phyloP scores from a whole-genome alignment of 495 filamentous ascomycete genomes.

The Xylaria longipes region DNA sequence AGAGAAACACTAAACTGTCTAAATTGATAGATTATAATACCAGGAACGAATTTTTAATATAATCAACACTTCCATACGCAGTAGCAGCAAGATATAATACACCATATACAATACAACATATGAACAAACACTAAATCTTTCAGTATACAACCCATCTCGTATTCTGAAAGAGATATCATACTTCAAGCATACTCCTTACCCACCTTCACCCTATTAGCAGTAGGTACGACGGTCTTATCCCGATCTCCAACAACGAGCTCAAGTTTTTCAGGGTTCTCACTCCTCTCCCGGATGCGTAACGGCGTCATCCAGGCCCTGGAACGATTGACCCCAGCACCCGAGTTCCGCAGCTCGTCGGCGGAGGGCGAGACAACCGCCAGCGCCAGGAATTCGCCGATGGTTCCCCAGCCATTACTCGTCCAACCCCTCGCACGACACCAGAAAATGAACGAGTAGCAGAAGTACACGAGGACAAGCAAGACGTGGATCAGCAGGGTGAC shows the following conservation, averaged over 20 bases:
- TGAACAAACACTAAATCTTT: too few relatives aligned
- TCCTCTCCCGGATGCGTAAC: not conserved
- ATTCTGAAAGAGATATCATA: too few relatives aligned
- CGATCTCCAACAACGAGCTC: not conserved
- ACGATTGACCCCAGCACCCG: slow-evolving; percentile 7
- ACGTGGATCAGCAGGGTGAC: slow-evolving; percentile 21
- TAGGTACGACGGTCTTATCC: not conserved
- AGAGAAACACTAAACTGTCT: too few relatives aligned
- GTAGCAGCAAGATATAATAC: too few relatives aligned
- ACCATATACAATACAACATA: too few relatives aligned
- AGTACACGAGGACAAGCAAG: slow-evolving; percentile 4
- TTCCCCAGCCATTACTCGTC: slow-evolving; percentile 20
- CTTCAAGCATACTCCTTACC: not conserved
- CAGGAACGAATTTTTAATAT: too few relatives aligned
- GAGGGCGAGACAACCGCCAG: slow-evolving; percentile 16
- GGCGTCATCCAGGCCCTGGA: slow-evolving; percentile 9
- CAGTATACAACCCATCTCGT: too few relatives aligned
- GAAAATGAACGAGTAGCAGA: slow-evolving; percentile 17
- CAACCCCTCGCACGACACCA: slow-evolving; percentile 9
- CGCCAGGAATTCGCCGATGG: slow-evolving; percentile 20
- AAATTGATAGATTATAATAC: too few relatives aligned
- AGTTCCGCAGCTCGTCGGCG: slow-evolving; percentile 6
- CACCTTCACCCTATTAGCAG: not conserved
- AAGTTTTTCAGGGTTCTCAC: not conserved
- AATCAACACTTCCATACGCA: too few relatives aligned